Evolutionary conservation across 179 eudicot genomes (phyloP), one percentile per base, ranked within the genome.

Genomic region (Silene coronaria): DNA sequence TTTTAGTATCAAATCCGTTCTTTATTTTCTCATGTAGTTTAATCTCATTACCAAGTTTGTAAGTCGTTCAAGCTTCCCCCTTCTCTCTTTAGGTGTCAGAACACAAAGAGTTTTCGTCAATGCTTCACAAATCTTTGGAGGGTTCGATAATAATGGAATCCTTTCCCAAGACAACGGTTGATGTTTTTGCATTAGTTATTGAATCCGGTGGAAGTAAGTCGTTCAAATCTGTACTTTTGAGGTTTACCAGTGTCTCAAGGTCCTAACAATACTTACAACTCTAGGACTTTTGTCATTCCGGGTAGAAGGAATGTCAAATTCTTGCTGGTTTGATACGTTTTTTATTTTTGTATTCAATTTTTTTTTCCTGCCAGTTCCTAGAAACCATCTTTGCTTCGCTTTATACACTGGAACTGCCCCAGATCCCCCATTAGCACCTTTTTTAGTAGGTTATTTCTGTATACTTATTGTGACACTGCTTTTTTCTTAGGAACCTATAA

Each of bases 131-230:
- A 86, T 91, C 98, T 68, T 83, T 94, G 80, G 98, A 94, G 79
- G 97, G 98, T 80, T 88, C 94, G 42, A 92, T 94, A 71, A 88
- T 90, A 70, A 78, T 94, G 82, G 96, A 92, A 66, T 90, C 92
- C 26, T 94, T 94, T 70, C 98, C 98, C 24, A 94, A 94, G 86
- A 92, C 98, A 60, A 92, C 97, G 63, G 97, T 94, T 23, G 98
- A 94, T 81, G 94, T 94, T 63, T 94, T 94, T 85, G 98, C 97
- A 72, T 86, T 94, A 83, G 91, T 94, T 42, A 81, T 92, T 86
- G 98, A 94, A 87, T 91, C 98, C 75, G 94, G 97, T 73, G 98
- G 97, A 75, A 84, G 98, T 94, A 90, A 89, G 98, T 70, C 55
- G 51, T 28, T 64, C 75, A 27, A 24, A 36, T 17, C 19, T 72